phyloP scores from a whole-genome alignment of 495 filamentous ascomycete genomes.

The Lindgomyces ingoldianus region DNA sequence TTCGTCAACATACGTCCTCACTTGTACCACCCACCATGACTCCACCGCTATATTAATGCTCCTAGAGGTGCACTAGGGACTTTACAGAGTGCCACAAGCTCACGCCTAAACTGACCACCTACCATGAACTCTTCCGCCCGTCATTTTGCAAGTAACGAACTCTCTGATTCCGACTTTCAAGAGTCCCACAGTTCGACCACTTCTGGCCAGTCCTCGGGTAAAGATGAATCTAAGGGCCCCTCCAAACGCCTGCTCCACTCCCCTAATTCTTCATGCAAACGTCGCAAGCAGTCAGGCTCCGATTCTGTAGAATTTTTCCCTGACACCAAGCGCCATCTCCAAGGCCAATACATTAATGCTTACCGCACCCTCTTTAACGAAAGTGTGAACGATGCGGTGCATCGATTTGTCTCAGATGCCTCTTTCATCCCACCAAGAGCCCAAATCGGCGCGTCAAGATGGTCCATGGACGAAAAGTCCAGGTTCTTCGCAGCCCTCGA shows the following conservation, averaged over 20 bases:
- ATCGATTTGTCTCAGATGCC: constrained; percentile 21
- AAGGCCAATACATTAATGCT: constrained; percentile 26
- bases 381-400: constrained; percentile 17
- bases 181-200: background rate
- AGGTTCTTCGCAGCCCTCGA: constrained; percentile 65
- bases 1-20: background rate
- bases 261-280: constrained; percentile 10
- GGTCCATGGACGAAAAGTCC: constrained; percentile 70
- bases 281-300: constrained; percentile 8
- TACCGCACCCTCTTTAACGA: constrained; percentile 39
- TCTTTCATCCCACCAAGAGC: constrained; percentile 40
- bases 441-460: constrained; percentile 67
- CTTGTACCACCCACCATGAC: constrained; percentile 10
- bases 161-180: constrained; percentile 12
- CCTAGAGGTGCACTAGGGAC: background rate
- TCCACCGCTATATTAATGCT: background rate
- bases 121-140: constrained; percentile 1
- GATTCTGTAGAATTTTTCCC: background rate
- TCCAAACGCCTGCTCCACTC: background rate
- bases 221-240: background rate
- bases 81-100: background rate
- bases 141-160: background rate
- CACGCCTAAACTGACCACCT: background rate
- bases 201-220: background rate
- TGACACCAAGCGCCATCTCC: constrained; percentile 9